Percentiles rank a stretch among this genome's conserved stretches.
These are phyloP conservation scores for Psilocybe tampanensis DNA, from an alignment of 768 basidiomycete genomes.

Conservation along the genomic window DNA sequence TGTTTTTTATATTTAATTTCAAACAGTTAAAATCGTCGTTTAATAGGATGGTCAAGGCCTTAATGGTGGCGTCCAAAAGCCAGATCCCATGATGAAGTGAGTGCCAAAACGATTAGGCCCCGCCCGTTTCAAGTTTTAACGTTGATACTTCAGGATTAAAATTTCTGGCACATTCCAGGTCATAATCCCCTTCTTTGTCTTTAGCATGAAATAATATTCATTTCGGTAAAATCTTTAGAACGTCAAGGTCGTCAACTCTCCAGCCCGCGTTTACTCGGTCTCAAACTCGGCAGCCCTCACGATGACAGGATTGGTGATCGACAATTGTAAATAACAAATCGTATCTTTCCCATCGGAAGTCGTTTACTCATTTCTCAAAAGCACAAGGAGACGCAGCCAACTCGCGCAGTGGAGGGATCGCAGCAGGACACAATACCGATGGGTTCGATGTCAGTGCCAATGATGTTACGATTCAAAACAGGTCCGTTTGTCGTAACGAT, in stretches of 20 bases:
- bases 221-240: constrained; percentile 22
- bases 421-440: constrained; percentile 55
- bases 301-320: constrained; percentile 51
- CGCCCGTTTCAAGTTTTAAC: neutral
- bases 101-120: neutral
- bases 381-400: constrained; percentile 57
- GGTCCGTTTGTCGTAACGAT: constrained; percentile 27
- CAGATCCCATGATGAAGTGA: constrained; percentile 48
- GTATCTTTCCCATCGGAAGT: neutral
- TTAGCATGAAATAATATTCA: neutral
- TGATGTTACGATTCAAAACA: constrained; percentile 40
- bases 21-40: neutral
- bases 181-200: neutral
- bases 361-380: constrained; percentile 19
- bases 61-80: constrained; percentile 40
- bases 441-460: constrained; percentile 46
- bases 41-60: constrained; percentile 39
- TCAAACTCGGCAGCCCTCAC: constrained; percentile 39
- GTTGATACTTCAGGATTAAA: constrained; percentile 30
- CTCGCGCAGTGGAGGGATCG: constrained; percentile 43
- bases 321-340: constrained; percentile 49
- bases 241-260: constrained; percentile 44
- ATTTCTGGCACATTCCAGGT: constrained; percentile 40
- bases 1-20: neutral
- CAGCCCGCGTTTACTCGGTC: constrained; percentile 39